Evolutionary conservation across 2,329 filamentous ascomycete species (phyloP), one percentile per base, ranked within the genome.

Genomic region (Amylocarpus encephaloides): DNA sequence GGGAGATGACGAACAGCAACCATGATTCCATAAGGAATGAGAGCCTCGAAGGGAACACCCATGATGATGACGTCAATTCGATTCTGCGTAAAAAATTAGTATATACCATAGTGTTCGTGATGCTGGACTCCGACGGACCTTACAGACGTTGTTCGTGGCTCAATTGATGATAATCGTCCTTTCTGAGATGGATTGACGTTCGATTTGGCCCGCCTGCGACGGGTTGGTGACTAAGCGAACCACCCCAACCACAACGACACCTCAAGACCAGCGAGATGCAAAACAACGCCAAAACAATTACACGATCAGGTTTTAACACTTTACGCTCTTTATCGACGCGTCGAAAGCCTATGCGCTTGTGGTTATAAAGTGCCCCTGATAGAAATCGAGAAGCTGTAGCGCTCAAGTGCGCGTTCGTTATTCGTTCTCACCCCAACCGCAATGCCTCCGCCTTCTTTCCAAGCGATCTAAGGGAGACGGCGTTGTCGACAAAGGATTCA

Each of bases 11-110:
- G 53, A 56, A 71, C 68, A 48, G 54, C 56, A 49, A 69, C 50
- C 59, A 70, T 69, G 61, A 71, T 68, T 44, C 58, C 69, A 58
- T 68, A 71, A 6, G 68, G 69, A 50, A 71, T 41, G 51, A 71
- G 65, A 52, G 67, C 61, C 64, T 71, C 69, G 55, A 70, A 71
- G 34, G 69, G 69, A 48, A 71, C 66, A 57, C 65, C 66, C 69
- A 71, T 71, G 44, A 53, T 66, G 60, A 49, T 47, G 48, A 50
- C 58, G 30, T 49, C 52, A 47, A 42, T 39, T 57, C 43, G 48
- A 50, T 57, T 49, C 63, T 64, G 41, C 30, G 9, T 19, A 2
- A 40, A 15, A 13, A 32, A 50, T 58, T 40, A 62, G 58, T 47
- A 33, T 22, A 12, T 19, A 7, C 18, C 11, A 11, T 30, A 11